Percentiles rank a stretch among this genome's conserved stretches.
phyloP scores from a whole-genome alignment of 176 grass and related monocot genomes.

The Ensete glaucum region DNA sequence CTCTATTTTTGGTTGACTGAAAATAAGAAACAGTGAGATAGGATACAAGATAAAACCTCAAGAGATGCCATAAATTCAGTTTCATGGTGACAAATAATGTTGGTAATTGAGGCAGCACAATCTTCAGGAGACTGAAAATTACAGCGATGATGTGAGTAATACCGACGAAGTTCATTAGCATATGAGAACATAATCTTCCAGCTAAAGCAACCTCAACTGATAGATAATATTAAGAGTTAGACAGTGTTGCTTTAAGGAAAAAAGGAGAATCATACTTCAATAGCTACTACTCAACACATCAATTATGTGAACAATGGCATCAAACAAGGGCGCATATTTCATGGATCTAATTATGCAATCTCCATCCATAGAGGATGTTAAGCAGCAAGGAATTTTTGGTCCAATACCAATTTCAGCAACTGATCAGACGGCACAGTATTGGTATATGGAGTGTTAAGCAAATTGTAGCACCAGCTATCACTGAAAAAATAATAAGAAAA shows the following conservation, averaged over 20 bases:
- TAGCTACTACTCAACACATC: neutral
- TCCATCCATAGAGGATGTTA: too few relatives aligned
- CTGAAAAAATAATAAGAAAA: too few relatives aligned
- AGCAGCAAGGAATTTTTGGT: too few relatives aligned
- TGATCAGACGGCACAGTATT: too few relatives aligned
- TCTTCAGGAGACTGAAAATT: constrained; percentile 74
- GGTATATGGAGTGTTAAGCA: too few relatives aligned
- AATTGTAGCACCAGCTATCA: too few relatives aligned
- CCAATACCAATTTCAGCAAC: too few relatives aligned
- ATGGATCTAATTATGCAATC: too few relatives aligned
- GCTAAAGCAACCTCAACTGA: too few relatives aligned
- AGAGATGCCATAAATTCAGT: constrained; percentile 68
- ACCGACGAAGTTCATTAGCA: neutral
- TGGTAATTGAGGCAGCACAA: constrained; percentile 45
- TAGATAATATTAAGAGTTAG: too few relatives aligned
- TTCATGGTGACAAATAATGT: constrained; percentile 74
- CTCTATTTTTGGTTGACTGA: too few relatives aligned
- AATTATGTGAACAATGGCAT: neutral
- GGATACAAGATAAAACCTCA: constrained; percentile 36
- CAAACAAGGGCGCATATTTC: neutral
- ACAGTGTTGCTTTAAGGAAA: too few relatives aligned
- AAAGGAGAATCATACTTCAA: neutral
- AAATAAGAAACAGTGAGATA: neutral
- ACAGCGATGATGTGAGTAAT: constrained; percentile 7
- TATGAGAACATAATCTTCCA: neutral